Conservation (phyloP, 352 stramenopile species). For the Globisporangium radiosum region DNA sequence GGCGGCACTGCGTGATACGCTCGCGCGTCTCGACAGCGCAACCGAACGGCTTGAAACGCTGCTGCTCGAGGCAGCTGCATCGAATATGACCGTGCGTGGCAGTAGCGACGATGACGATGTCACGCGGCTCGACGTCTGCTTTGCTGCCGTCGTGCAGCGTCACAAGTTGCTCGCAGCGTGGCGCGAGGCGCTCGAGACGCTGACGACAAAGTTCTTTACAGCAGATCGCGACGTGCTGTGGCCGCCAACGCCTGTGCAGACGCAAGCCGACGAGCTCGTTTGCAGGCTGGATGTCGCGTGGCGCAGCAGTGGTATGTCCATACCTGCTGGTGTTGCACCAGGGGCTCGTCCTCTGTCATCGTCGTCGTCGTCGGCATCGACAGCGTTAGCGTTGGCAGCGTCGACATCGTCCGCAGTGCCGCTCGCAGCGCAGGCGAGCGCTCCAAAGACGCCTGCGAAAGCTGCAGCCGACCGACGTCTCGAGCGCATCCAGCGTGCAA, state of each 20-base stretch:
- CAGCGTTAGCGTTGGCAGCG: background rate
- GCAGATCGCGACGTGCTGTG: background rate
- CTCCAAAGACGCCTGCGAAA: background rate
- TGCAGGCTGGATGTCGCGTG: slow-evolving; percentile 4
- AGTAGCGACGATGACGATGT: slow-evolving; percentile 1
- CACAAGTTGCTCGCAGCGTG: slow-evolving; percentile 1
- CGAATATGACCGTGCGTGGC: background rate
- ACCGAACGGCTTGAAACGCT: background rate
- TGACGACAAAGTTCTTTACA: slow-evolving; percentile 9
- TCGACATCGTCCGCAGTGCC: background rate
- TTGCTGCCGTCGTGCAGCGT: slow-evolving; percentile 2
- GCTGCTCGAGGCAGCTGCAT: background rate
- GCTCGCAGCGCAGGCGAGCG: background rate
- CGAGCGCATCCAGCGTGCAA: slow-evolving; percentile 19
- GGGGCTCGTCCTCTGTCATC: background rate
- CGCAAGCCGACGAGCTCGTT: slow-evolving; percentile 8
- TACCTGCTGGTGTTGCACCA: background rate
- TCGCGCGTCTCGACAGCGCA: no score
- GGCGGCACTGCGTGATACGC: background rate
- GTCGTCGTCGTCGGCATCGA: background rate
- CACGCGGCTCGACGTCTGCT: background rate
- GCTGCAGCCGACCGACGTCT: slow-evolving; percentile 8
- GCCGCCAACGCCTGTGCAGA: background rate
- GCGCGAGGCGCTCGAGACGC: slow-evolving; percentile 1
- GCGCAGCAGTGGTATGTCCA: background rate